Evolutionary conservation across 2,329 filamentous ascomycete genomes (phyloP), one percentile per base, ranked within the genome.

Genomic region (Fusarium irregulare): DNA sequence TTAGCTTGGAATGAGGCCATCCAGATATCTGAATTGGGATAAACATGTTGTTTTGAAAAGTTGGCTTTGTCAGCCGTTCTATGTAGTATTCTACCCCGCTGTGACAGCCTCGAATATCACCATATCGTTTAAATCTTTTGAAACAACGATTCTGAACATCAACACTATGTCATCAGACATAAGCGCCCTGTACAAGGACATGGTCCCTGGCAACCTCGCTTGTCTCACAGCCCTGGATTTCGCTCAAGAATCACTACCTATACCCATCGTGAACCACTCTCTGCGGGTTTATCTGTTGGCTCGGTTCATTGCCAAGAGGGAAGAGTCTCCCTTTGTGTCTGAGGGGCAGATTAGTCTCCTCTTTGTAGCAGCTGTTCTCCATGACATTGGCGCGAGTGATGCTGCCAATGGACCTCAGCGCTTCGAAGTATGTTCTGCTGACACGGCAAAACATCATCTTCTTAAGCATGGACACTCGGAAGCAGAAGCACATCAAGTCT

Each of bases 381-480:
- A 81, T 59, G 80, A 81, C 68, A 68, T 81, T 13, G 79, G 80
- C 40, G 66, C 75, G 4, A 72, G 77, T n/a, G 65, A 72, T 16
- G 6, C 57, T 60, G 4, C 75, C 60, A 78, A 80, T 57, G 68
- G 72, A 13, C 62, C 68, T 2, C 75, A 80, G 48, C 78, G 79
- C 11, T 81, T 81, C 67, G 80, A 81, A 58, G 70, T 81, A 23
- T 74, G 75, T 34, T 75, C 73, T n/a, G 76, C 76, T 42, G 76
- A 78, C 45, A 72, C 66, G 3, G 80, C 79, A 6, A 77, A 75
- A 21, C 21, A 51, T 3, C 67, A 79, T 40, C 74, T 80, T 12
- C 57, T 73, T 12, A 21, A 56, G 4, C 72, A 79, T 49, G 74
- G 68, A 14, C 42, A 73, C n/a, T 41, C 68, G 27, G 73, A 77